phyloP scores from a whole-genome alignment of 768 basidiomycete genomes.

The Epithele typhae region DNA sequence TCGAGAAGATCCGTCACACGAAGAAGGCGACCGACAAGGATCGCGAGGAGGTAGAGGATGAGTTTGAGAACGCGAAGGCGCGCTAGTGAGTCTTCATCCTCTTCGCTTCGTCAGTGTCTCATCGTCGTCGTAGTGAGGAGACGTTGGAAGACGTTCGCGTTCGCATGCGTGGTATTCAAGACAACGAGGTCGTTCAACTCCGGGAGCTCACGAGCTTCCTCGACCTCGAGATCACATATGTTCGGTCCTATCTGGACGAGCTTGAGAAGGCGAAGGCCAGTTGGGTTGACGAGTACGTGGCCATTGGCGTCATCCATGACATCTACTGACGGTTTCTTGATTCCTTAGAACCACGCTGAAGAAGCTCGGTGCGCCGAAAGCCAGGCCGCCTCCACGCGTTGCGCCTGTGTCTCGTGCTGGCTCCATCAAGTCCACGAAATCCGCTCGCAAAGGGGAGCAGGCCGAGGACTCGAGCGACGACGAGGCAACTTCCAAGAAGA shows the following conservation, averaged over 20 bases:
- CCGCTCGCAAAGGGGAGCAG: slow-evolving; percentile 16
- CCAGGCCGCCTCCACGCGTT: slow-evolving; percentile 3
- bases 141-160: slow-evolving; percentile 79
- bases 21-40: slow-evolving; percentile 86
- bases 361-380: slow-evolving; percentile 11
- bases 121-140: slow-evolving; percentile 59
- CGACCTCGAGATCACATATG: slow-evolving; percentile 70
- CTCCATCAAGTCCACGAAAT: slow-evolving; percentile 32
- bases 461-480: slow-evolving; percentile 12
- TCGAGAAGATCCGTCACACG: slow-evolving; percentile 57
- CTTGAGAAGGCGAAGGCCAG: slow-evolving; percentile 61
- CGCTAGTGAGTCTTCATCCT: slow-evolving; percentile 60
- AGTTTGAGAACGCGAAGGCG: slow-evolving; percentile 62
- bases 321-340: background rate
- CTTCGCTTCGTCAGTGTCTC: background rate
- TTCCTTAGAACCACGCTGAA: slow-evolving; percentile 8
- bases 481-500: slow-evolving; percentile 15
- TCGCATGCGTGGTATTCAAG: slow-evolving; percentile 76
- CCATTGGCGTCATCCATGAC: background rate
- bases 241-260: slow-evolving; percentile 67
- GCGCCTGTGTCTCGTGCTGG: slow-evolving; percentile 24
- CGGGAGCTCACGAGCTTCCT: slow-evolving; percentile 69
- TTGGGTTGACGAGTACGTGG: slow-evolving; percentile 63
- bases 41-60: slow-evolving; percentile 73
- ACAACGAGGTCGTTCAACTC: slow-evolving; percentile 69